phyloP scores from a whole-genome alignment of 2,329 filamentous ascomycete species.

The Botrytis pseudocinerea region DNA sequence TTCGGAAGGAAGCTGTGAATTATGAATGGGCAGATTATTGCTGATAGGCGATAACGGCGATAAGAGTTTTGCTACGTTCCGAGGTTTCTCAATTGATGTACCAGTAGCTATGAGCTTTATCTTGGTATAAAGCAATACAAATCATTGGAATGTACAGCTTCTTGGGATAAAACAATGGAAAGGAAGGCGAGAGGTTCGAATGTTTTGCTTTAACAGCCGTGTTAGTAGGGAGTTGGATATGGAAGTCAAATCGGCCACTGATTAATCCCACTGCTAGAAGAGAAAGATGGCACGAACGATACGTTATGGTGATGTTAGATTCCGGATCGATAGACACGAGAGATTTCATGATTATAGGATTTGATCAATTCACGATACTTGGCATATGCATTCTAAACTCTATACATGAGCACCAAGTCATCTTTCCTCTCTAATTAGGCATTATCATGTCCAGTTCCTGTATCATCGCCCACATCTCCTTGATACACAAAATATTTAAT shows the following conservation, averaged over 20 bases:
- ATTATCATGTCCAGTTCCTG: slow-evolving; percentile 12
- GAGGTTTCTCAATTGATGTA: background rate
- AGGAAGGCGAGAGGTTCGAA: background rate
- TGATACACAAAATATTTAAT: slow-evolving; percentile 19
- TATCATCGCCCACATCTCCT: background rate
- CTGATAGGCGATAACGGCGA: slow-evolving; percentile 20
- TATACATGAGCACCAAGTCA: slow-evolving; percentile 8
- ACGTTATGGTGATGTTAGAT: background rate
- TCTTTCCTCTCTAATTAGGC: slow-evolving; percentile 1
- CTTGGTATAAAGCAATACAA: background rate
- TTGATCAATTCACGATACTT: slow-evolving; percentile 8
- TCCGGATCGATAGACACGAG: background rate
- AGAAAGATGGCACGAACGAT: background rate
- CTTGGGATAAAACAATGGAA: too few relatives aligned
- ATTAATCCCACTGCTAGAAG: background rate
- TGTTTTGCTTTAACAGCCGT: background rate
- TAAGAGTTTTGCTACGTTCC: background rate
- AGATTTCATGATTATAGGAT: background rate
- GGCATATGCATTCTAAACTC: slow-evolving; percentile 4
- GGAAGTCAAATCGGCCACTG: background rate
- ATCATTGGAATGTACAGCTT: too few relatives aligned
- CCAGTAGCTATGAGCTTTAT: too few relatives aligned
- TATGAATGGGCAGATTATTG: background rate
- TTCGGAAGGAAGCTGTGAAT: background rate
- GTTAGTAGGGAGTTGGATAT: background rate